Evolutionary conservation across 2,329 filamentous ascomycete species (phyloP).

Genomic region (Colletotrichum eleusines): DNA sequence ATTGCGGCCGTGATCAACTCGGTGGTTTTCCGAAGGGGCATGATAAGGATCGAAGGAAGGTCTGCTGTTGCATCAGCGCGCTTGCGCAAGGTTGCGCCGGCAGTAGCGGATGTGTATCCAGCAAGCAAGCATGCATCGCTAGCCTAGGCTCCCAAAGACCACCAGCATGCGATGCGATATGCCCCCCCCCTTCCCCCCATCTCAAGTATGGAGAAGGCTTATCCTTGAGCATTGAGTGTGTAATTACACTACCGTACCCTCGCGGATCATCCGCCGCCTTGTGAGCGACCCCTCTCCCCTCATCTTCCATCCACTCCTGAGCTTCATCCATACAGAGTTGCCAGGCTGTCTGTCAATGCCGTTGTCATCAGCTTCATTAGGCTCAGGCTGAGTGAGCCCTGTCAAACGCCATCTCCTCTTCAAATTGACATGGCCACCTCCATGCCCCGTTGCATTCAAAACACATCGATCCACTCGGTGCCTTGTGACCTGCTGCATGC

Average conservation of each 20-base stretch:
- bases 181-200: constrained; percentile 10
- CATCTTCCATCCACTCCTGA: background rate
- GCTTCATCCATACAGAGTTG: constrained; percentile 19
- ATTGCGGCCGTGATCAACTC: background rate
- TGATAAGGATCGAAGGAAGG: constrained; percentile 2
- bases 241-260: background rate
- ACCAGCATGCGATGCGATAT: background rate
- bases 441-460: constrained; percentile 23
- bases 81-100: background rate
- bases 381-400: constrained; percentile 22
- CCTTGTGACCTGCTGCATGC: constrained; percentile 13
- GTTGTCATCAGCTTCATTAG: constrained; percentile 17
- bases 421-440: constrained; percentile 15
- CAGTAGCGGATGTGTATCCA: constrained; percentile 15
- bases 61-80: background rate
- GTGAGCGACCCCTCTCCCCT: background rate
- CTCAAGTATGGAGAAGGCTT: constrained; percentile 29
- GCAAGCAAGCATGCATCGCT: constrained; percentile 34
- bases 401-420: background rate
- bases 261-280: constrained; percentile 13
- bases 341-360: constrained; percentile 10
- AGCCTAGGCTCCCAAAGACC: background rate
- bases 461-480: constrained; percentile 14
- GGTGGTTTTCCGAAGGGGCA: constrained; percentile 6
- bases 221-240: background rate